Percentiles rank a stretch among this genome's conserved stretches.
Conservation (phyloP, 2,329 filamentous ascomycete species). For the Diaporthe citriasiana region DNA sequence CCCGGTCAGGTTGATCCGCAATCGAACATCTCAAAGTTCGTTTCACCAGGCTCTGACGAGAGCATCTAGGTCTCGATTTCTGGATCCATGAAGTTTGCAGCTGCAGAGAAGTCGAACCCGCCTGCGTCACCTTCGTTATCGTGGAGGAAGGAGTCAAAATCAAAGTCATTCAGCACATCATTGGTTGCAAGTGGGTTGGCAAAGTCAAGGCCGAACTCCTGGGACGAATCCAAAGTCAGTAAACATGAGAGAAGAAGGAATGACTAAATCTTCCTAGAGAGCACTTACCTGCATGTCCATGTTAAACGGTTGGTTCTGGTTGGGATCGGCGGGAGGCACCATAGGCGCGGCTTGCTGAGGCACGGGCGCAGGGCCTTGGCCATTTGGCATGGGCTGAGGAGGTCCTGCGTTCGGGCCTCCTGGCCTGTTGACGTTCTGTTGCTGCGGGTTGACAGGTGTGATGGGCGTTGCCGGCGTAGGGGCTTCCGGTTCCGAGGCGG, state of each 20-base stretch:
- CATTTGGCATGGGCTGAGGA: conserved; percentile 56
- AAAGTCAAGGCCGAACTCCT: conserved; percentile 68
- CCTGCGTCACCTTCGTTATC: conserved; percentile 64
- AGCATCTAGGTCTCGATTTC: conserved; percentile 57
- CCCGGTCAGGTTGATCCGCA: conserved; percentile 14
- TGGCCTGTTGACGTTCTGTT: conserved; percentile 61
- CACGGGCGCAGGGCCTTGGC: conserved; percentile 60
- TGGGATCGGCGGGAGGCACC: conserved; percentile 62
- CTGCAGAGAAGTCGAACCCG: conserved; percentile 68
- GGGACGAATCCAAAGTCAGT: conserved; percentile 44
- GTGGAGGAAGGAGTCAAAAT: conserved; percentile 78
- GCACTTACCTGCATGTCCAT: conserved; percentile 66
- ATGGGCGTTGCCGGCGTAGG: conserved; percentile 75
- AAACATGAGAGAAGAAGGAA: conserved; percentile 26
- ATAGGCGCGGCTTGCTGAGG: conserved; percentile 60
- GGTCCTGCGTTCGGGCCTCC: conserved; percentile 60
- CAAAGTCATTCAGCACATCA: conserved; percentile 76
- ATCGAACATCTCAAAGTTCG: conserved; percentile 10
- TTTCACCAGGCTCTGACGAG: conserved; percentile 3
- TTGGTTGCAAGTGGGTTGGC: conserved; percentile 66
- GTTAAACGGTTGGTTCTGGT: conserved; percentile 59
- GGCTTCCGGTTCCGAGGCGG: conserved; percentile 66
- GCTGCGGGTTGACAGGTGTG: conserved; percentile 66
- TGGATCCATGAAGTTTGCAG: conserved; percentile 68
- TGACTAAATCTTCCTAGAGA: neutral